Conservation (phyloP, 441 rosid genomes). For the Rhodomyrtus psidioides region DNA sequence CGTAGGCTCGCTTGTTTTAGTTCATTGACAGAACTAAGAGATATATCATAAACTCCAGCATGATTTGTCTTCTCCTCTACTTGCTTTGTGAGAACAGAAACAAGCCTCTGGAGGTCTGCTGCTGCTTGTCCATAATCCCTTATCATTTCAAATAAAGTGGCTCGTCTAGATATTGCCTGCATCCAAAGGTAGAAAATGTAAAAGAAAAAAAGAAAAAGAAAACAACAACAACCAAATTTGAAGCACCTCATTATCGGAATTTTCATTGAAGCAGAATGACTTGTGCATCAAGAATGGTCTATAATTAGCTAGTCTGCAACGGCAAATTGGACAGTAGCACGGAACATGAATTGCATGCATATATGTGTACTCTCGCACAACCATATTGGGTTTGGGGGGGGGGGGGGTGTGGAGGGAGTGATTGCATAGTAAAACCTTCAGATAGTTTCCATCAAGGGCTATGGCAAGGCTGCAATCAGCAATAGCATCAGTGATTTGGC, state of each 20-base stretch:
- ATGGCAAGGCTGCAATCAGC: conserved; percentile 97
- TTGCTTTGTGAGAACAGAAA: conserved; percentile 52
- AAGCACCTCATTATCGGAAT: neutral
- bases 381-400: neutral
- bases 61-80: conserved; percentile 36
- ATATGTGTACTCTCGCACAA: neutral
- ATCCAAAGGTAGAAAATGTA: neutral
- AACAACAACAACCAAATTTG: neutral
- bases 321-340: neutral
- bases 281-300: neutral
- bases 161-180: conserved; percentile 90
- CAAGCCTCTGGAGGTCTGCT: conserved; percentile 57
- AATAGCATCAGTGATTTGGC: conserved; percentile 82
- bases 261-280: neutral
- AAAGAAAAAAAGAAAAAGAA: neutral
- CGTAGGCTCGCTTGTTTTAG: conserved; percentile 58
- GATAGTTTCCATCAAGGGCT: conserved; percentile 82
- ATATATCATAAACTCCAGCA: conserved; percentile 39
- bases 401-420: neutral
- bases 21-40: conserved; percentile 41
- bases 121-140: conserved; percentile 88
- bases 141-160: conserved; percentile 77
- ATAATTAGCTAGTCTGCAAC: neutral
- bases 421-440: conserved; percentile 40
- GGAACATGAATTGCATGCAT: neutral